These are phyloP conservation scores for Scytalidium lignicola DNA, from an alignment of 2,329 filamentous ascomycete genomes.

Conservation along the genomic window DNA sequence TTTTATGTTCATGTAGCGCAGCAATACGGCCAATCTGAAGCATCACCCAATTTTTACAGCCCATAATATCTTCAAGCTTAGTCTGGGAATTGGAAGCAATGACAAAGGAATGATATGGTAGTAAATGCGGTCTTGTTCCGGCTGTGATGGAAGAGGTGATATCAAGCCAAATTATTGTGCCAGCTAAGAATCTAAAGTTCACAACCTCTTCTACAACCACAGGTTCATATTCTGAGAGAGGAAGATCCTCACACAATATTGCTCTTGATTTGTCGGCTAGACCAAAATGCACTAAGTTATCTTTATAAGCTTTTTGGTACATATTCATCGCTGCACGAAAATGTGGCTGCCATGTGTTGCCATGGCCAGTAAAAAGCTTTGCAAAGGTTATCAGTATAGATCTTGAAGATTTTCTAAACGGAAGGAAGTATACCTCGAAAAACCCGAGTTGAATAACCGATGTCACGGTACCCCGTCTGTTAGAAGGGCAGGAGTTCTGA, in stretches of 20 bases:
- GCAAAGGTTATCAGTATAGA: constrained; percentile 37
- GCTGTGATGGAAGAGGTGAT: constrained; percentile 44
- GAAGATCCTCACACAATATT: constrained; percentile 2
- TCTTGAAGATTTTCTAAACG: constrained; percentile 29
- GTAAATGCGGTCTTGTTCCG: constrained; percentile 36
- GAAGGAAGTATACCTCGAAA: constrained; percentile 35
- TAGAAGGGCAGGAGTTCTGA: constrained; percentile 9
- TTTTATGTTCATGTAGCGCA: constrained; percentile 51
- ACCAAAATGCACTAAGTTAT: constrained; percentile 1
- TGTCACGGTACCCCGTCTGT: constrained; percentile 18
- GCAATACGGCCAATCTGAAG: constrained; percentile 50
- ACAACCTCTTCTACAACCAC: constrained; percentile 39
- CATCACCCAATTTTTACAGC: constrained; percentile 53
- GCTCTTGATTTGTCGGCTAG: constrained; percentile 6
- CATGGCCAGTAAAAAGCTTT: constrained; percentile 38
- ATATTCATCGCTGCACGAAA: constrained; percentile 19
- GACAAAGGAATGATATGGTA: constrained; percentile 33
- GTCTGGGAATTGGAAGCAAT: constrained; percentile 32
- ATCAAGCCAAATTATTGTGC: constrained; percentile 44
- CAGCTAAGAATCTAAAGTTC: constrained; percentile 39
- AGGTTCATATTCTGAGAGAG: constrained; percentile 15
- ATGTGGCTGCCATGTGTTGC: constrained; percentile 19
- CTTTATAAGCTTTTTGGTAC: constrained; percentile 7
- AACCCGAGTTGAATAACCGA: constrained; percentile 11
- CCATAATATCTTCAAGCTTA: constrained; percentile 44